phyloP scores from a whole-genome alignment of 2,329 filamentous ascomycete species.

The Botrytis aclada region DNA sequence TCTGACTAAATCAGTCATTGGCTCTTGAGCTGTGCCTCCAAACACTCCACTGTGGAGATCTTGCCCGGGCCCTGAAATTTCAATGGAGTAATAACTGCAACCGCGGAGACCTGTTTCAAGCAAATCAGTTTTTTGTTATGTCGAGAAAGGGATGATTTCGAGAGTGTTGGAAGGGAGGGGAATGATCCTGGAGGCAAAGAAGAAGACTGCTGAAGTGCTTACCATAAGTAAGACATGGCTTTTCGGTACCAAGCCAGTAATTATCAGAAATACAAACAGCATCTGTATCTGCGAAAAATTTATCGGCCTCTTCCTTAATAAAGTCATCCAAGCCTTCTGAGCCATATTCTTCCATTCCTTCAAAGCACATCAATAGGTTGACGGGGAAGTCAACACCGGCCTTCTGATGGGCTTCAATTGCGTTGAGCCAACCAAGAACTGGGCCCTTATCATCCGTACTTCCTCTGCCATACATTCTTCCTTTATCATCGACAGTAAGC shows the following conservation, averaged over 20 bases:
- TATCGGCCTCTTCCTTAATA: constrained; percentile 85
- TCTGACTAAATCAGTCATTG: constrained; percentile 91
- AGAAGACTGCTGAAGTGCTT: neutral
- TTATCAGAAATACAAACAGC: constrained; percentile 99
- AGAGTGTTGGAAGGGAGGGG: neutral
- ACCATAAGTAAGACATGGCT: constrained; percentile 92
- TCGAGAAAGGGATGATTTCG: neutral
- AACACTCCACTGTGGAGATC: constrained; percentile 97
- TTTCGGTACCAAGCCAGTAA: constrained; percentile 99
- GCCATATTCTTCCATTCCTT: constrained; percentile 99
- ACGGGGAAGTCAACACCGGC: constrained; percentile 92
- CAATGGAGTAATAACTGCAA: constrained; percentile 95
- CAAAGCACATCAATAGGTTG: constrained; percentile 98
- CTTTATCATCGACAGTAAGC: constrained; percentile 82
- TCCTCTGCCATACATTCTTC: constrained; percentile 92
- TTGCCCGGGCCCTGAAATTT: constrained; percentile 84
- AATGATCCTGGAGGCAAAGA: neutral
- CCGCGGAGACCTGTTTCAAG: constrained; percentile 65
- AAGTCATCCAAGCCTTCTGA: constrained; percentile 95
- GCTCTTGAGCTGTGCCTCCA: constrained; percentile 92
- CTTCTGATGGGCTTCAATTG: constrained; percentile 96
- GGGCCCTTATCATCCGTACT: constrained; percentile 98
- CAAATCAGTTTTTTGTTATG: neutral
- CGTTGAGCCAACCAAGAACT: constrained; percentile 95
- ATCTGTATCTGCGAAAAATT: constrained; percentile 92